Conservation (phyloP, 768 basidiomycete genomes). For the Suillus subluteus region DNA sequence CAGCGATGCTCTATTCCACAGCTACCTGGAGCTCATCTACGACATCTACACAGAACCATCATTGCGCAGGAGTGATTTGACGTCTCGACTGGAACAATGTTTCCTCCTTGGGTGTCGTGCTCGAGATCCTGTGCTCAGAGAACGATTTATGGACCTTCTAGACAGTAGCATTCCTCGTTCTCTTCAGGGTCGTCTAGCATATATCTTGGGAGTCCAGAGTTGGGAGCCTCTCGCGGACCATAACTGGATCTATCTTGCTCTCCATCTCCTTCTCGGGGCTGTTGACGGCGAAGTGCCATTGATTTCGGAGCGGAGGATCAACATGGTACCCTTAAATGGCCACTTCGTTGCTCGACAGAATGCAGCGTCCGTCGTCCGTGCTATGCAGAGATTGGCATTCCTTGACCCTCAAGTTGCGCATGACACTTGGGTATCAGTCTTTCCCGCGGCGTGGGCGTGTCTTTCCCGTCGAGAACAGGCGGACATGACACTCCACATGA, state of each 20-base stretch:
- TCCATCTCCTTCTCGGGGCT: constrained; percentile 88
- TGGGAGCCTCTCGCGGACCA: constrained; percentile 94
- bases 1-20: constrained; percentile 76
- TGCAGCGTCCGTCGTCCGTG: constrained; percentile 60
- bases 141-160: constrained; percentile 86
- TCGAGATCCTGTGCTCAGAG: constrained; percentile 75
- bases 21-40: constrained; percentile 87
- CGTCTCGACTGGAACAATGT: constrained; percentile 88
- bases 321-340: constrained; percentile 34
- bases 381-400: constrained; percentile 83
- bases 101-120: constrained; percentile 92
- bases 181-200: constrained; percentile 80
- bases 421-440: constrained; percentile 85
- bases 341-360: constrained; percentile 49
- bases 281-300: constrained; percentile 48
- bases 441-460: constrained; percentile 84
- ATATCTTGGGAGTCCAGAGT: constrained; percentile 89
- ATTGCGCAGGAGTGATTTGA: constrained; percentile 90
- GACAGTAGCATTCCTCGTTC: constrained; percentile 88
- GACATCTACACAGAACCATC: constrained; percentile 91
- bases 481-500: constrained; percentile 88
- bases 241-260: constrained; percentile 92
- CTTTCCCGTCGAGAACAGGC: constrained; percentile 86
- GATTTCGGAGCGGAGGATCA: constrained; percentile 46
- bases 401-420: constrained; percentile 79